Evolutionary conservation across 441 rosid genomes (phyloP).

Genomic region (Aleurites moluccanus): DNA sequence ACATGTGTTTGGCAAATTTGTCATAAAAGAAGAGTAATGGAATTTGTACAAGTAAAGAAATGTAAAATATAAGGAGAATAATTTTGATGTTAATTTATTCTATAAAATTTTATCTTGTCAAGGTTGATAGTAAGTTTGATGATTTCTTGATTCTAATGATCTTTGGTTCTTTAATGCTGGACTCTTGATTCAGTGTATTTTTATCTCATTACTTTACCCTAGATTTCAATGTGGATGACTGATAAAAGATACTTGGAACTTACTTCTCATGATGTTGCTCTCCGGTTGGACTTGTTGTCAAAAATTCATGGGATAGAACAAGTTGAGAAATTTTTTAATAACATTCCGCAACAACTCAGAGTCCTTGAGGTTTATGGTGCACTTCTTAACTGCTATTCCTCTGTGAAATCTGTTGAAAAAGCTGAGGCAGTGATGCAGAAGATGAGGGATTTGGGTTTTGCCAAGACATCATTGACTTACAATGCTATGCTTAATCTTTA

Average conservation of each 20-base stretch:
- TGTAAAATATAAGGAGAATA: background rate
- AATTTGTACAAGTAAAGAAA: background rate
- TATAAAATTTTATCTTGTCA: background rate
- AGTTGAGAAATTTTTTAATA: slow-evolving; percentile 43
- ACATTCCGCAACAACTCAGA: slow-evolving; percentile 25
- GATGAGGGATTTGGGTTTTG: slow-evolving; percentile 41
- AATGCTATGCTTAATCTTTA: slow-evolving; percentile 38
- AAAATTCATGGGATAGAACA: slow-evolving; percentile 41
- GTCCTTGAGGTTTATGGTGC: slow-evolving; percentile 32
- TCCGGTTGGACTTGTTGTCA: slow-evolving; percentile 48
- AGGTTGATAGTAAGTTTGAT: background rate
- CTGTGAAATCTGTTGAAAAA: slow-evolving; percentile 33
- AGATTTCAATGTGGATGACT: slow-evolving; percentile 56
- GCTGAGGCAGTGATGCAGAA: slow-evolving; percentile 41
- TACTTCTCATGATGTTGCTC: slow-evolving; percentile 33
- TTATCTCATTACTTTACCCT: slow-evolving; percentile 5
- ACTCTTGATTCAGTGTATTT: background rate
- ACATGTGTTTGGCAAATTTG: background rate
- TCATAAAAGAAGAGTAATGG: background rate
- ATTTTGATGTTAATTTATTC: too few relatives aligned
- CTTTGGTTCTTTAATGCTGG: background rate
- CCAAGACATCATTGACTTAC: slow-evolving; percentile 21
- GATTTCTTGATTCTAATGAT: background rate
- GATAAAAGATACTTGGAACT: slow-evolving; percentile 30
- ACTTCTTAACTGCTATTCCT: slow-evolving; percentile 48